phyloP scores from a whole-genome alignment of 139 green algal genomes.

The Desmodesmus armatus region DNA sequence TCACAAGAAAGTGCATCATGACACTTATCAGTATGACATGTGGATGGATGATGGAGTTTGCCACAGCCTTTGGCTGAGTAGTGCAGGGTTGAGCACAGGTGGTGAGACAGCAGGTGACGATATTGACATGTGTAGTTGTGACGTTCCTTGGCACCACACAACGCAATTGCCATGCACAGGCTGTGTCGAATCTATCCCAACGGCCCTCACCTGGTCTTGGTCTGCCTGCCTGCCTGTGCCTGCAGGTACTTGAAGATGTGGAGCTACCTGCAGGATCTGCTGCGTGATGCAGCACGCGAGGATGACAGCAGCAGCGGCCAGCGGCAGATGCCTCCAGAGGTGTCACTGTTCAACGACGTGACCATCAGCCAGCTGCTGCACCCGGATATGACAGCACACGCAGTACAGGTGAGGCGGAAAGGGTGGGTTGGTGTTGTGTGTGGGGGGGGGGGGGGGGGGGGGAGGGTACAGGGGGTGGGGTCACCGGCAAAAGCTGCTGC shows the following conservation, averaged over 20 bases:
- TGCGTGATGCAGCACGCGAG: background rate
- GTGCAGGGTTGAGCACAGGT: no score
- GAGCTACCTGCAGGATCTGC: background rate
- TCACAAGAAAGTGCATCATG: no score
- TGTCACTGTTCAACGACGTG: conserved; percentile 65
- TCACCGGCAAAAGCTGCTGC: background rate
- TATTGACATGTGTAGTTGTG: no score
- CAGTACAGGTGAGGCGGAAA: conserved; percentile 14
- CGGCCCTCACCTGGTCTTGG: no score
- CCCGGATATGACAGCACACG: conserved; percentile 35
- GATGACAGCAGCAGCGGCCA: background rate
- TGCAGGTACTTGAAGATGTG: conserved; percentile 36
- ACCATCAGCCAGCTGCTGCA: conserved; percentile 49
- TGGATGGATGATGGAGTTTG: no score
- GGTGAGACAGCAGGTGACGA: no score
- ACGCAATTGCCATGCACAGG: no score
- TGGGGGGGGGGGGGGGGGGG: no score
- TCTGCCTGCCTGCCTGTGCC: background rate
- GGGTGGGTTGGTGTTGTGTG: background rate
- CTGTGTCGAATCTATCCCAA: no score
- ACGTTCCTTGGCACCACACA: no score
- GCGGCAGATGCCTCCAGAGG: conserved; percentile 7
- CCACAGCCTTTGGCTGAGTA: no score
- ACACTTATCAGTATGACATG: no score
- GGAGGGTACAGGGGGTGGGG: conserved; percentile 22